Percentiles rank a stretch among this genome's conserved stretches.
Evolutionary conservation across 805 yeast species (phyloP).

Genomic region (Limtongia smithiae): DNA sequence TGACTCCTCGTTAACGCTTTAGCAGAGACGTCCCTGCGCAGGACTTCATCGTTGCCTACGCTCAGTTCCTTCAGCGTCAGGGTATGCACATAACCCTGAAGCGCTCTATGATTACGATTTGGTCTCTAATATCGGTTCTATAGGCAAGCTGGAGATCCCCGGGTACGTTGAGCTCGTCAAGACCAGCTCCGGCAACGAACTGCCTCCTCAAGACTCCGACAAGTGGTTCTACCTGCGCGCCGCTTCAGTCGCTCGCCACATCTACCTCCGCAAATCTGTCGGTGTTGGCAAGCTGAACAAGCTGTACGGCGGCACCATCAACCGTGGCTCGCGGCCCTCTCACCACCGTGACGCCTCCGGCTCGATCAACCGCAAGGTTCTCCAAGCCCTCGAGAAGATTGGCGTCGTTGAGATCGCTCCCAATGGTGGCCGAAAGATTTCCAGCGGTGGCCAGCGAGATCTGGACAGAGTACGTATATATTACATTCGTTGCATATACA

Average conservation of each 20-base stretch:
- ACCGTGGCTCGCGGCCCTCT: conserved; percentile 99
- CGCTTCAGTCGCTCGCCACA: conserved; percentile 99
- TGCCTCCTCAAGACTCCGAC: conserved; percentile 99
- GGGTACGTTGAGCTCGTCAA: conserved; percentile 99
- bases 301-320: conserved; percentile 97
- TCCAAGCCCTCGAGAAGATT: conserved; percentile 97
- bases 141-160: conserved; percentile 91
- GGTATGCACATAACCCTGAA: conserved; percentile 43
- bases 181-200: conserved; percentile 97
- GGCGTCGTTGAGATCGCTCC: conserved; percentile 95
- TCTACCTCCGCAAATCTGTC: conserved; percentile 98
- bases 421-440: conserved; percentile 99
- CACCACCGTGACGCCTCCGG: conserved; percentile 99
- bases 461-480: conserved; percentile 90
- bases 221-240: conserved; percentile 98
- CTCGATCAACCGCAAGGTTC: conserved; percentile 96
- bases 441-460: conserved; percentile 99
- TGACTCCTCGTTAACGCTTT: not conserved
- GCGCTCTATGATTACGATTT: not conserved
- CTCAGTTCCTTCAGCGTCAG: conserved; percentile 99
- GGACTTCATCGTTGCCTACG: conserved; percentile 99
- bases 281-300: conserved; percentile 99
- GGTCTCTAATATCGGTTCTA: not conserved
- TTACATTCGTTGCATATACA: not conserved
- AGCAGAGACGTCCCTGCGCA: conserved; percentile 99